phyloP scores from a whole-genome alignment of 345 rosid genomes.

The Eucalyptus tenuipes region DNA sequence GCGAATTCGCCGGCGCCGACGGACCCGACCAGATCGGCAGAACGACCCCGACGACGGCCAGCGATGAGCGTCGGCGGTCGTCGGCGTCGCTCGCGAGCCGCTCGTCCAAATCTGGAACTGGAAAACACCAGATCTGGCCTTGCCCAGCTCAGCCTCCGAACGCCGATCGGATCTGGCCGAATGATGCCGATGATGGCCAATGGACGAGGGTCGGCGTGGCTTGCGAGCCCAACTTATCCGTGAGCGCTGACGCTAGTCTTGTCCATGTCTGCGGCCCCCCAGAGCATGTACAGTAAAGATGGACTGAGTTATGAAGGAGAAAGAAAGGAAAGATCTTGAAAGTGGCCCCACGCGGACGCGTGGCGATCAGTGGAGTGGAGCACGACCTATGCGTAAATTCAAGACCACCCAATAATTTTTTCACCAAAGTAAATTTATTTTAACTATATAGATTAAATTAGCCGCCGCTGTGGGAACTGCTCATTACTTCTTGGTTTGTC shows the following conservation, averaged over 20 bases:
- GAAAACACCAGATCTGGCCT: background rate
- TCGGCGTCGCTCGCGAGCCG: background rate
- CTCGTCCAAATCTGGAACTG: too few species aligned
- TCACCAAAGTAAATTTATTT: background rate
- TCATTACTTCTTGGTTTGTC: background rate
- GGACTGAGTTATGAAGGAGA: background rate
- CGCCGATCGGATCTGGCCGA: background rate
- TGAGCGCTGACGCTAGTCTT: background rate
- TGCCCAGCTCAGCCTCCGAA: background rate
- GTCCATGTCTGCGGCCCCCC: background rate
- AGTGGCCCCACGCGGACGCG: background rate
- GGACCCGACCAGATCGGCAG: too few species aligned
- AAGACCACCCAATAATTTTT: background rate
- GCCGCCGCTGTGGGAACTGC: background rate
- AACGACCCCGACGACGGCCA: too few species aligned
- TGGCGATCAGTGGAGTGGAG: background rate
- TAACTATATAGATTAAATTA: too few species aligned
- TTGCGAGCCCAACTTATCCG: background rate
- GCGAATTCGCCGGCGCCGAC: background rate
- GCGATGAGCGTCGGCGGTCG: too few species aligned
- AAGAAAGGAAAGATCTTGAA: background rate
- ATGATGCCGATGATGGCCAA: background rate
- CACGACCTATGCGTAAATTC: background rate
- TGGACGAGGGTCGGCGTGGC: background rate
- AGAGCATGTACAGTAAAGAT: background rate